phyloP scores from a whole-genome alignment of 768 basidiomycete genomes.

The Leccinum arenicola region DNA sequence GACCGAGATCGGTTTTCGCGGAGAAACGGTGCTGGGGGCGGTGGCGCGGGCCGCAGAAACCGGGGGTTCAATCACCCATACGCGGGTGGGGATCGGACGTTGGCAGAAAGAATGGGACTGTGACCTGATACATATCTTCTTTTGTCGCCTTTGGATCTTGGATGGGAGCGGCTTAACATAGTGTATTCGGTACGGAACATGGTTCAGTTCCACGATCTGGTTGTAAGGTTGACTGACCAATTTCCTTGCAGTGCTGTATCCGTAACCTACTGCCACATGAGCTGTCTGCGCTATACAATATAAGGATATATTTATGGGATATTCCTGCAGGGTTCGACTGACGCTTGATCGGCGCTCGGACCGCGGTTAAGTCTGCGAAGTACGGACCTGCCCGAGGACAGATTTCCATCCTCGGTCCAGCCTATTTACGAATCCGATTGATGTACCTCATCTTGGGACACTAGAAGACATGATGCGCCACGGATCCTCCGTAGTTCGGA shows the following conservation, averaged over 20 bases:
- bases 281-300: slow-evolving; percentile 20
- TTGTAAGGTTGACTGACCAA: slow-evolving; percentile 33
- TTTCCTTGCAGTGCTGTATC: slow-evolving; percentile 32
- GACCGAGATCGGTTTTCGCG: slow-evolving; percentile 39
- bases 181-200: slow-evolving; percentile 38
- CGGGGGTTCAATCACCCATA: slow-evolving; percentile 37
- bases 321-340: neutral
- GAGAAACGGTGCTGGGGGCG: slow-evolving; percentile 43
- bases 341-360: neutral
- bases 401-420: slow-evolving; percentile 1
- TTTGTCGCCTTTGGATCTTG: slow-evolving; percentile 17
- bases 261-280: slow-evolving; percentile 25
- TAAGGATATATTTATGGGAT: slow-evolving; percentile 29
- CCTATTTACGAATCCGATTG: neutral
- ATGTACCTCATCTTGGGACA: neutral
- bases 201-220: slow-evolving; percentile 3
- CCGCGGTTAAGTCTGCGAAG: neutral
- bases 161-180: slow-evolving; percentile 25
- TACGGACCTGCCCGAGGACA: neutral
- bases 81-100: slow-evolving; percentile 64
- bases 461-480: slow-evolving; percentile 1
- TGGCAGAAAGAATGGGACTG: slow-evolving; percentile 82
- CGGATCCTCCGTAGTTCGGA: slow-evolving; percentile 4
- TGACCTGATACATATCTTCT: slow-evolving; percentile 34
- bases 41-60: slow-evolving; percentile 62